Evolutionary conservation across 768 basidiomycete species (phyloP).

Genomic region (Pleurotus eryngii): DNA sequence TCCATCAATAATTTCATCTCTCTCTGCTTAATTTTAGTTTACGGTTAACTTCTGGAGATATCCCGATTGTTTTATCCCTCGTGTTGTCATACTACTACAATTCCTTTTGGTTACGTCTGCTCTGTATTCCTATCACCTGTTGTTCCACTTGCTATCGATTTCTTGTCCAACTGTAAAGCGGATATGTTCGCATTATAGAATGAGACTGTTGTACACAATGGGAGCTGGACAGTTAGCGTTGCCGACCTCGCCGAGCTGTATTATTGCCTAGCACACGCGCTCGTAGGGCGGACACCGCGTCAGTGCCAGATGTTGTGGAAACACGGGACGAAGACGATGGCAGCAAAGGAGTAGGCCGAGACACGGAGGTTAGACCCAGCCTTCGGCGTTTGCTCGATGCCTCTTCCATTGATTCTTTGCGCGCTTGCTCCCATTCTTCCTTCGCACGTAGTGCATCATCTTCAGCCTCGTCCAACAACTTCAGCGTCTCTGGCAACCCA

Average conservation of each 20-base stretch:
- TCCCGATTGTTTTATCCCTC: conserved; percentile 31
- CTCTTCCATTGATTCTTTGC: conserved; percentile 40
- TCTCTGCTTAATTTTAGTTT: conserved; percentile 29
- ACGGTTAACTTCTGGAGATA: conserved; percentile 40
- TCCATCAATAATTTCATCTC: conserved; percentile 15
- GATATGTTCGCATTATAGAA: neutral
- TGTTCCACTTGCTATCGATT: conserved; percentile 62
- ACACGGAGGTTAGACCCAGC: conserved; percentile 25
- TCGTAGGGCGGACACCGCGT: conserved; percentile 41
- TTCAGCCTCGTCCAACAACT: conserved; percentile 64
- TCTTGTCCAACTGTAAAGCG: conserved; percentile 24
- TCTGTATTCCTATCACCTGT: conserved; percentile 53
- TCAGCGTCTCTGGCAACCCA: conserved; percentile 69
- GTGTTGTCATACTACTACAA: conserved; percentile 27
- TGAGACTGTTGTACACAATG: neutral
- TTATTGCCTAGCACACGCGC: conserved; percentile 60
- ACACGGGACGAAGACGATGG: conserved; percentile 14
- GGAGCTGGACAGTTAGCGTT: neutral
- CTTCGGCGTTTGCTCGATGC: conserved; percentile 49
- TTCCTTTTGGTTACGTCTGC: conserved; percentile 39
- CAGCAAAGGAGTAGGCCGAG: conserved; percentile 23
- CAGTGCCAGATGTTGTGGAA: conserved; percentile 12
- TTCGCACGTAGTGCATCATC: conserved; percentile 57
- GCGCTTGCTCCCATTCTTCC: conserved; percentile 55
- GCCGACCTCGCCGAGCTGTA: conserved; percentile 37